Evolutionary conservation across 2,329 filamentous ascomycete species (phyloP).

Genomic region (Cladosporium oxysporum): DNA sequence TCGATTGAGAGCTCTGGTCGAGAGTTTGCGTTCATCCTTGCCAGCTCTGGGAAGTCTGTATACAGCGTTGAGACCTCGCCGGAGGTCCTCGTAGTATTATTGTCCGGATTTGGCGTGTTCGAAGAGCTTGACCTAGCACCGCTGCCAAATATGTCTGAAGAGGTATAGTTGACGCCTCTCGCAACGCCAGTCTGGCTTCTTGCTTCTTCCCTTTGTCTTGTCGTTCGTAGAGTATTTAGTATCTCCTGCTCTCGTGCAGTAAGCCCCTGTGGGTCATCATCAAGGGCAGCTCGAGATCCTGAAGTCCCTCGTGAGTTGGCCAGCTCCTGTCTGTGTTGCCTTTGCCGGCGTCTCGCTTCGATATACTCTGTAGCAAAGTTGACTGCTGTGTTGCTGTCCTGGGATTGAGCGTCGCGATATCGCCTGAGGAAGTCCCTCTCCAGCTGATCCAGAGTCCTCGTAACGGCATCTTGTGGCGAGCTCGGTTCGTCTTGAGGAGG

Average conservation of each 20-base stretch:
- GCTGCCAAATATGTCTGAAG: constrained; percentile 33
- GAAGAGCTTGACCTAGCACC: constrained; percentile 17
- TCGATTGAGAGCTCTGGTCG: constrained; percentile 4
- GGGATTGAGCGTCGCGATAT: constrained; percentile 43
- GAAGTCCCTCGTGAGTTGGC: constrained; percentile 13
- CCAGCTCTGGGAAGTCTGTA: constrained; percentile 34
- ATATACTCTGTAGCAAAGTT: constrained; percentile 47
- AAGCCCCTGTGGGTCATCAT: constrained; percentile 49
- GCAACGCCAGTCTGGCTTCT: constrained; percentile 40
- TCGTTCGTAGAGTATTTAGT: constrained; percentile 47
- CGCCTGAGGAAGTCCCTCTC: constrained; percentile 48
- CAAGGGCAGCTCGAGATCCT: constrained; percentile 36
- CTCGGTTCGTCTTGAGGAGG: constrained; percentile 2
- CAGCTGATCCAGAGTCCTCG: constrained; percentile 46
- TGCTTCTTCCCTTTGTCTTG: constrained; percentile 46
- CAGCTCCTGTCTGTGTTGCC: constrained; percentile 38
- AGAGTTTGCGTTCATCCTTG: constrained; percentile 26
- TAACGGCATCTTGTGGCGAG: not conserved
- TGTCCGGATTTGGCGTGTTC: constrained; percentile 11
- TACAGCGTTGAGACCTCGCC: constrained; percentile 31
- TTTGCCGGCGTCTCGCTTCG: constrained; percentile 41
- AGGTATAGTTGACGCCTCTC: constrained; percentile 48
- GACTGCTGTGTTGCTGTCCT: constrained; percentile 42
- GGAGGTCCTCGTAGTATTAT: constrained; percentile 23
- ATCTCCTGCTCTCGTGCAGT: constrained; percentile 49